Evolutionary conservation across 2,329 filamentous ascomycete genomes (phyloP), one percentile per base, ranked within the genome.

Genomic region (Ophiostoma sp.): DNA sequence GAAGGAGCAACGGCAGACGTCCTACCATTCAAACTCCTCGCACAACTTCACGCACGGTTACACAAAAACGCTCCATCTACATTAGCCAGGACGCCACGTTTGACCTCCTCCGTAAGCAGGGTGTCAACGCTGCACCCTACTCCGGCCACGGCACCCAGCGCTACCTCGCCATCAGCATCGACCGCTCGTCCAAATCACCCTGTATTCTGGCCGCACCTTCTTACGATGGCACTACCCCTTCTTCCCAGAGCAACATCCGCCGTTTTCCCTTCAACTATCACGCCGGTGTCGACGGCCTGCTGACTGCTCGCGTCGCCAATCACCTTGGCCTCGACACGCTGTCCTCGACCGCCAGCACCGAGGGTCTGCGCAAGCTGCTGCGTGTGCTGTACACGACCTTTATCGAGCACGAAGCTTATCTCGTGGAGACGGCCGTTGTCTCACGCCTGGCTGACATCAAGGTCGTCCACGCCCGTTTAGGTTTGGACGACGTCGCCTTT

Each of bases 261-360:
- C 86, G 82, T 59, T 90, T 92, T 75, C 87, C 91, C 1, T 92
- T 93, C 78, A 82, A 87, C 76, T 92, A 92, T 79, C 80, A 80
- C 19, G 78, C 80, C 9, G 84, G 85, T 0, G 84, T 85, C 28
- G 82, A 85, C 66, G 78, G 80, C 17, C 83, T 84, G 2, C 80
- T 87, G 22, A 77, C 82, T 0, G 72, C 77, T 31, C 80, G 82
- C 3, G 81, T 89, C 45, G 79, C 82, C 1, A 79, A 83, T 5
- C 84, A 91, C 74, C 79, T 93, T 25, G 83, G 87, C 69, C 83
- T 93, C 31, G 82, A 84, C 8, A 69, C 28, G 1, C 36, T 48
- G 59, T 79, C 81, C 9, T 81, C 82, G 52, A 82, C 85, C 7
- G 82, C 39, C 7, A 25, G 36, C 11, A 52, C 82, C 74, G 80